Conservation (phyloP, 345 rosid genomes). For the Melastoma malabathricum region DNA sequence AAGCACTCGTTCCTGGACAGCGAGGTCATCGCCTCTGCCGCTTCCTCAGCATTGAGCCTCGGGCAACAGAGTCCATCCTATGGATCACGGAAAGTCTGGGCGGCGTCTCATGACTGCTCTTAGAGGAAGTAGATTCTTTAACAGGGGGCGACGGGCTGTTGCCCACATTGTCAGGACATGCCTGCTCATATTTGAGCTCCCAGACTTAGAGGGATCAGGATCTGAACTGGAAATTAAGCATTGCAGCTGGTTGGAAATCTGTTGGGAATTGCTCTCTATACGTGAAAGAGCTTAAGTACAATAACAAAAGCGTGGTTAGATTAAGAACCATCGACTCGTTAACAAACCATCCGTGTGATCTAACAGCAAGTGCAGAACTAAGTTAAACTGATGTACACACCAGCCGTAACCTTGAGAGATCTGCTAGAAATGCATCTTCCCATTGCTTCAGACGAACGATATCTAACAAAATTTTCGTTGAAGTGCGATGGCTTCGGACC, state of each 20-base stretch:
- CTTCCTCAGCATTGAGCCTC: conserved; percentile 53
- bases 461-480: too few species aligned
- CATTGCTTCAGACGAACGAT: conserved; percentile 34
- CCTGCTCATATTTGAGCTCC: too few species aligned
- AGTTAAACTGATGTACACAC: conserved; percentile 14
- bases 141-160: too few species aligned
- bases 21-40: conserved; percentile 25
- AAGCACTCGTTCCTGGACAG: conserved; percentile 35
- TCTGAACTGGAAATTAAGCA: not conserved
- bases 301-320: conserved; percentile 5
- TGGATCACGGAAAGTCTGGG: conserved; percentile 38
- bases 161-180: too few species aligned
- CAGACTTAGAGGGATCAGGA: too few species aligned
- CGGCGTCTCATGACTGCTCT: conserved; percentile 8
- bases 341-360: not conserved
- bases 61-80: conserved; percentile 57
- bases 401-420: conserved; percentile 59
- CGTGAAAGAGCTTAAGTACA: conserved; percentile 28
- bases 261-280: conserved; percentile 10
- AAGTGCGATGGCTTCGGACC: too few species aligned
- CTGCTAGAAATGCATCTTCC: conserved; percentile 77
- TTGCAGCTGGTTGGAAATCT: conserved; percentile 9
- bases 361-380: not conserved
- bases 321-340: too few species aligned
- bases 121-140: conserved; percentile 3